Evolutionary conservation across 257 asterid genomes (phyloP).

Genomic region (Cordia subcordata): DNA sequence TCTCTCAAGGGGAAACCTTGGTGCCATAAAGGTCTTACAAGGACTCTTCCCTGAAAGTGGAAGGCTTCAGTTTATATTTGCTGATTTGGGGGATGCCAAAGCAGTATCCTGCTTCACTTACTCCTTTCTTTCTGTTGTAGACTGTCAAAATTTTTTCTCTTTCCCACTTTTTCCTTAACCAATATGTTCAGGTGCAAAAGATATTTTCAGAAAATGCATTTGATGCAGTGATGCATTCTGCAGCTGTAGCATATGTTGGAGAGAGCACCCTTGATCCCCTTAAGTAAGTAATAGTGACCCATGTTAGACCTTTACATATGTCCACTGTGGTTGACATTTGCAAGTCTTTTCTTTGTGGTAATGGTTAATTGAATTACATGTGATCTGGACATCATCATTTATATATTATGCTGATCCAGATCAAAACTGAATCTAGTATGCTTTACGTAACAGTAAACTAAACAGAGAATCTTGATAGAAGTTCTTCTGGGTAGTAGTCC

Average conservation of each 20-base stretch:
- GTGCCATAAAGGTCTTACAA: constrained; percentile 67
- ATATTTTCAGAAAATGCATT: constrained; percentile 60
- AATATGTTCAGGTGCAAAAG: constrained; percentile 50
- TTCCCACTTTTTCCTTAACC: constrained; percentile 10
- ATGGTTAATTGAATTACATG: too few species aligned
- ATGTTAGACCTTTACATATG: neutral
- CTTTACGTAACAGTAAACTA: too few species aligned
- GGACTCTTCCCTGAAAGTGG: constrained; percentile 85
- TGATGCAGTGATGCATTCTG: constrained; percentile 88
- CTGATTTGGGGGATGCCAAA: constrained; percentile 86
- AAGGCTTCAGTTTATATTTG: constrained; percentile 78
- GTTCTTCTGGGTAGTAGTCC: too few species aligned
- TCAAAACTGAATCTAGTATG: too few species aligned
- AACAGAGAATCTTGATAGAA: too few species aligned
- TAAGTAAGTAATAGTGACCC: constrained; percentile 35
- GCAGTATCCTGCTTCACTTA: constrained; percentile 37
- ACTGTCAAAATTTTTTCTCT: neutral
- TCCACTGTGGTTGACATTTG: neutral
- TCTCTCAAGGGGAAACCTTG: constrained; percentile 88
- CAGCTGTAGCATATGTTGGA: constrained; percentile 98
- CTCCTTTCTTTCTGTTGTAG: neutral
- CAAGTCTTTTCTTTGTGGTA: too few species aligned
- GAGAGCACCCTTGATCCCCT: constrained; percentile 91
- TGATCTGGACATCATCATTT: too few species aligned
- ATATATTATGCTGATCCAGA: too few species aligned